phyloP scores from a whole-genome alignment of 176 grass and related monocot genomes.

The Triticum dicoccoides region DNA sequence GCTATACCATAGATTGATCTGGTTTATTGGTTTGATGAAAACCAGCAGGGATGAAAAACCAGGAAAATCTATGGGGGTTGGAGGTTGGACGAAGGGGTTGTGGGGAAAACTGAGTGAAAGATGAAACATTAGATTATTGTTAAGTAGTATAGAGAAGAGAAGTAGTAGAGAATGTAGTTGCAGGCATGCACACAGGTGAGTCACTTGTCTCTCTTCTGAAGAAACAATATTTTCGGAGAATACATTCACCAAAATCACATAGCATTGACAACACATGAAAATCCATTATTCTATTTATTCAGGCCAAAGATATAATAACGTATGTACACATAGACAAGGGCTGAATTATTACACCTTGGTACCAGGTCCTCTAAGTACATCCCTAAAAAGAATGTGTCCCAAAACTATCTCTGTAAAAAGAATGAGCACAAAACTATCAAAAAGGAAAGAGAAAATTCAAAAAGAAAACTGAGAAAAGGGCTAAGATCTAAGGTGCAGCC shows the following conservation, averaged over 20 bases:
- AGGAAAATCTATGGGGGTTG: no score
- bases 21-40: no score
- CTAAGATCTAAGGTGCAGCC: constrained; percentile 1
- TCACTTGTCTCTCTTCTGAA: neutral
- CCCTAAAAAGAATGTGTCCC: neutral
- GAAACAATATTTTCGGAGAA: neutral
- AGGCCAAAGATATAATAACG: neutral
- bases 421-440: neutral
- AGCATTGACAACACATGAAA: neutral
- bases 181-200: no score
- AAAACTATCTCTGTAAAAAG: neutral
- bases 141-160: no score
- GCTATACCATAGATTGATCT: no score
- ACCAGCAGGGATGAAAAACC: no score
- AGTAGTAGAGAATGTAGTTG: no score
- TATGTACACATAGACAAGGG: neutral
- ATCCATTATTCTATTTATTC: neutral
- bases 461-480: neutral
- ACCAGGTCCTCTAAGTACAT: neutral
- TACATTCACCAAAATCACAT: neutral
- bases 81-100: no score
- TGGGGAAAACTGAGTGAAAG: no score
- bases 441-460: neutral
- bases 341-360: neutral
- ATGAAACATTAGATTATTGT: no score